Percentiles rank a stretch among this genome's conserved stretches.
phyloP scores from a whole-genome alignment of 2,329 filamentous ascomycete genomes.

The Cladosporium sp. region DNA sequence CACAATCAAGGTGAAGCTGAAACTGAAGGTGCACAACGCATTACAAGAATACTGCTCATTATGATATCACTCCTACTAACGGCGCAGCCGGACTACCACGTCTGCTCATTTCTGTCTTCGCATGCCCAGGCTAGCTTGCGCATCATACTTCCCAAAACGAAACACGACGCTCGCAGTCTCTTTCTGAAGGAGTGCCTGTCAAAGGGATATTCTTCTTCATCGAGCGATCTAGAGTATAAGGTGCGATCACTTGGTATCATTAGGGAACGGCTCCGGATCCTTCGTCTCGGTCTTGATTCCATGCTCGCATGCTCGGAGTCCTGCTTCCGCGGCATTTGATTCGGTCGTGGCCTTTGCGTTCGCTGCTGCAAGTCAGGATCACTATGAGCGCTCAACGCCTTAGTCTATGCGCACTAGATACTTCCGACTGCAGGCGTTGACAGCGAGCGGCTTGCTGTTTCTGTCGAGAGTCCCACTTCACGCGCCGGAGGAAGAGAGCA shows the following conservation, averaged over 20 bases:
- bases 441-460: background rate
- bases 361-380: background rate
- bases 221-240: background rate
- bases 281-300: background rate
- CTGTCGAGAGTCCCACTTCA: background rate
- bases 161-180: too few relatives aligned
- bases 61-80: background rate
- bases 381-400: background rate
- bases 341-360: background rate
- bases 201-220: background rate
- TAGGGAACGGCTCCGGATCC: background rate
- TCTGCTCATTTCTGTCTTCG: background rate
- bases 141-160: background rate
- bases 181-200: too few relatives aligned
- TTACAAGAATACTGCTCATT: background rate
- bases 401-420: background rate
- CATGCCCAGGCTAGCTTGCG: background rate
- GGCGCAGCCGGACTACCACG: background rate
- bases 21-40: background rate
- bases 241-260: background rate
- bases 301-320: background rate
- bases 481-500: background rate
- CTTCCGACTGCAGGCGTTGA: background rate
- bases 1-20: background rate
- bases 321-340: background rate